These are phyloP conservation scores for Fusarium floridanum DNA, from an alignment of 2,329 filamentous ascomycete species.

Conservation along the genomic window DNA sequence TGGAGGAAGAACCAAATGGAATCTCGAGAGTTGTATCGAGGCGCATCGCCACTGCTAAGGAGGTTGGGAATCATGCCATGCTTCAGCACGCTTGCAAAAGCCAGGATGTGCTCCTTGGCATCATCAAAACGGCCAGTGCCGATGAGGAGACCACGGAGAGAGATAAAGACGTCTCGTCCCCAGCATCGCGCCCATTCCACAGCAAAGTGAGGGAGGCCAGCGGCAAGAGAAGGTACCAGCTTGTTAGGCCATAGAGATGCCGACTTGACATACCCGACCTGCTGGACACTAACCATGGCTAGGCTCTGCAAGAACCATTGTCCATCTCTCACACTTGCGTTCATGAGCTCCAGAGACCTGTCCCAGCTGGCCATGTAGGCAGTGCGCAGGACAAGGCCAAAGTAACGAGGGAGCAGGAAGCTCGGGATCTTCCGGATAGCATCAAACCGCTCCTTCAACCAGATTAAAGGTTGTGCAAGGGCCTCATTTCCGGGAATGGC, in stretches of 20 bases:
- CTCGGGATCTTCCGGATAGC: conserved; percentile 87
- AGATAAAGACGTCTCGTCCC: conserved; percentile 98
- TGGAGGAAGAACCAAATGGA: conserved; percentile 99
- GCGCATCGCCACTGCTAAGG: conserved; percentile 84
- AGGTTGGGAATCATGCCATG: conserved; percentile 99
- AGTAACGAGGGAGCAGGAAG: conserved; percentile 93
- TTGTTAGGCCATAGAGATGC: conserved; percentile 91
- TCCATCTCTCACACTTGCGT: conserved; percentile 79
- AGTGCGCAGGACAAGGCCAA: conserved; percentile 88
- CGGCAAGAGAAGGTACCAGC: conserved; percentile 86
- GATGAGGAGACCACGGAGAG: conserved; percentile 89
- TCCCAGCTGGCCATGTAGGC: conserved; percentile 88
- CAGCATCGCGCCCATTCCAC: conserved; percentile 96
- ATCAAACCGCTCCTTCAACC: conserved; percentile 88
- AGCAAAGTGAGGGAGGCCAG: conserved; percentile 93
- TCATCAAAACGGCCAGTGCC: conserved; percentile 90
- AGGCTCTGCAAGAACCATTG: conserved; percentile 92
- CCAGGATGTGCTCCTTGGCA: conserved; percentile 92
- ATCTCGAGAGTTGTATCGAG: conserved; percentile 95
- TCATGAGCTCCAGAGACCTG: conserved; percentile 83
- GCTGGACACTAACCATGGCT: conserved; percentile 91
- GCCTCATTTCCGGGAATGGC: conserved; percentile 71
- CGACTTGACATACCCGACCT: conserved; percentile 89
- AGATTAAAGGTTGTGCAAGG: conserved; percentile 76
- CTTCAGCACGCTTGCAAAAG: conserved; percentile 96